A percentile compares a stretch with the other conserved stretches of the same genome.
Conservation (phyloP, 2,329 filamentous ascomycete genomes). For the Rutstroemia sp. region DNA sequence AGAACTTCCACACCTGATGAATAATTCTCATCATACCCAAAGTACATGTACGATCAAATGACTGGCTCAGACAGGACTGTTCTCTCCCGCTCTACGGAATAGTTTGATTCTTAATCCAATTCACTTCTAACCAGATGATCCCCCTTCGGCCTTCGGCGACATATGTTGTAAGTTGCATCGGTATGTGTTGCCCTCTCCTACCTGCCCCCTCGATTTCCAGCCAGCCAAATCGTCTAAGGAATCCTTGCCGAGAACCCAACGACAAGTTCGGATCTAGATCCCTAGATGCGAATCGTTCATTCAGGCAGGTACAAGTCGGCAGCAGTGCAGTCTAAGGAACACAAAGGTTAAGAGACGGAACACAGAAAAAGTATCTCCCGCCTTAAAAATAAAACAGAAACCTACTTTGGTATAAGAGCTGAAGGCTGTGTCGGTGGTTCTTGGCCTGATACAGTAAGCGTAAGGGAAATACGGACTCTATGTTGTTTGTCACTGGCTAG, state of each 20-base stretch:
- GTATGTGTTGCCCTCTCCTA: background rate
- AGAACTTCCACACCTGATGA: background rate
- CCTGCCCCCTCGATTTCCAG: background rate
- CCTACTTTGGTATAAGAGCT: background rate
- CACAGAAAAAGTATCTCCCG: background rate
- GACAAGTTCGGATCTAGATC: constrained; percentile 5
- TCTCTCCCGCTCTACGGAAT: too few species aligned
- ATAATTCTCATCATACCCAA: background rate
- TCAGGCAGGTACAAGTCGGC: constrained; percentile 6
- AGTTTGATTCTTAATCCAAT: too few species aligned
- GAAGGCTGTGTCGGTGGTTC: constrained; percentile 4
- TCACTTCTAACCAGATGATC: too few species aligned
- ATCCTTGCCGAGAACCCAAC: constrained; percentile 1
- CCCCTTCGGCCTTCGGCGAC: too few species aligned
- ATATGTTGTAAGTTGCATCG: background rate
- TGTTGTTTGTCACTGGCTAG: background rate
- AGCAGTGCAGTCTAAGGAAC: background rate
- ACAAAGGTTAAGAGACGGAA: background rate
- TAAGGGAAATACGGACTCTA: background rate
- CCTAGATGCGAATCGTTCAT: constrained; percentile 6
- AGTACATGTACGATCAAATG: background rate
- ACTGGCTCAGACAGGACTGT: background rate
- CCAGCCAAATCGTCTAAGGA: background rate
- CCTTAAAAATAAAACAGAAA: background rate
- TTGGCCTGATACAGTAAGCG: constrained; percentile 8